A percentile compares a stretch with the other conserved stretches of the same genome.
Conservation (phyloP, 768 basidiomycete genomes). For the Antrodiella citrinella region DNA sequence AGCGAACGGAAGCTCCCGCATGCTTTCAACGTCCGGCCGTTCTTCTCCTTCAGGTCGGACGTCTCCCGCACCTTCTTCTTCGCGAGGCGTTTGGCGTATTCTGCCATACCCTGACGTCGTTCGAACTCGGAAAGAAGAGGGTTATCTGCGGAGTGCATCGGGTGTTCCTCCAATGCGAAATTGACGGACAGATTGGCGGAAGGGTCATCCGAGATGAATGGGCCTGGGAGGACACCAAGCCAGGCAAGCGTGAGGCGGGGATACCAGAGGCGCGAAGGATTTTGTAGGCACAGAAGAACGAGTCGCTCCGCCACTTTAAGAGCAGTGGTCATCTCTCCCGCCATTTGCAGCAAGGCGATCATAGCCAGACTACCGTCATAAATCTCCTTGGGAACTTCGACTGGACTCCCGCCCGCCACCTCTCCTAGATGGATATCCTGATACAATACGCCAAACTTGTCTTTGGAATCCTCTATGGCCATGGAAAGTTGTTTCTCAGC, state of each 20-base stretch:
- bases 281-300: constrained; percentile 23
- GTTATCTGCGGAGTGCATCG: not conserved
- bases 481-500: constrained; percentile 18
- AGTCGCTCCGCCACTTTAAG: constrained; percentile 26
- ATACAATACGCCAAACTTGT: constrained; percentile 26
- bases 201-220: constrained; percentile 22
- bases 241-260: constrained; percentile 33
- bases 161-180: not conserved
- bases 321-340: constrained; percentile 30
- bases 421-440: constrained; percentile 22
- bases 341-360: constrained; percentile 42
- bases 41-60: not conserved
- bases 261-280: constrained; percentile 29
- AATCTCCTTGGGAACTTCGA: constrained; percentile 21
- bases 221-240: constrained; percentile 32
- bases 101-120: not conserved
- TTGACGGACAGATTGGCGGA: constrained; percentile 3
- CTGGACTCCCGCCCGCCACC: constrained; percentile 11
- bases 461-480: constrained; percentile 20
- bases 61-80: not conserved
- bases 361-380: constrained; percentile 32
- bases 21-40: not conserved
- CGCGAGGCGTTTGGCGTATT: not conserved
- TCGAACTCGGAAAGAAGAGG: not conserved
- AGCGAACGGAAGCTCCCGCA: constrained; percentile 1